These are phyloP conservation scores for Phaeosphaeriaceae sp. DNA, from an alignment of 2,329 filamentous ascomycete species.

Conservation along the genomic window DNA sequence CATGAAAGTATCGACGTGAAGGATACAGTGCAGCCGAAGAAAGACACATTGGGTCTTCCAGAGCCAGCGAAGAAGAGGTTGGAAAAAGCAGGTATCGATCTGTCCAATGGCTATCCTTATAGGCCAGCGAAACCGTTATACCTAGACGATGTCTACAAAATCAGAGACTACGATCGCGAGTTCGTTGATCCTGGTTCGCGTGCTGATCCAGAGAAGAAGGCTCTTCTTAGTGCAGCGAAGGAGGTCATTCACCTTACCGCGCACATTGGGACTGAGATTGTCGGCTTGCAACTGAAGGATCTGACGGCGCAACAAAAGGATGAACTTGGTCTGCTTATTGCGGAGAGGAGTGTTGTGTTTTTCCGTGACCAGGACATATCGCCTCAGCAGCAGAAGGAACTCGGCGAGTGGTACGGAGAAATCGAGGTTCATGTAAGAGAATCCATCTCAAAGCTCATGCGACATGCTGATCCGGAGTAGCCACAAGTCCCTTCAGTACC, in stretches of 20 bases:
- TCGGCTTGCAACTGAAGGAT: conserved; percentile 56
- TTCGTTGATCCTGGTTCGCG: conserved; percentile 52
- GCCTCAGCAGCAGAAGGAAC: conserved; percentile 39
- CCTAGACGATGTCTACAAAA: conserved; percentile 72
- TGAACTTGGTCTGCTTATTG: conserved; percentile 55
- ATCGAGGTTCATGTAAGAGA: conserved; percentile 71
- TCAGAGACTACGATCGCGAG: conserved; percentile 58
- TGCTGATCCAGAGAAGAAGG: conserved; percentile 58
- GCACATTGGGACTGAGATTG: conserved; percentile 48
- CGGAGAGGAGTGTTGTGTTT: conserved; percentile 55
- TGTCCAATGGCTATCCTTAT: conserved; percentile 75
- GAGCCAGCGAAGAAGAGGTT: conserved; percentile 63
- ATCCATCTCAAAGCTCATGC: not conserved
- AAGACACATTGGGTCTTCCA: conserved; percentile 70
- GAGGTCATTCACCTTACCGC: conserved; percentile 51
- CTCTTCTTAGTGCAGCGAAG: conserved; percentile 45
- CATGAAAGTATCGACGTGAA: conserved; percentile 60
- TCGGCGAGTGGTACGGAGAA: conserved; percentile 54
- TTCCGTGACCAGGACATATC: conserved; percentile 59
- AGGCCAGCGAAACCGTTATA: conserved; percentile 71
- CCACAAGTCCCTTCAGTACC: conserved; percentile 76
- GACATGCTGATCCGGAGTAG: conserved; percentile 44
- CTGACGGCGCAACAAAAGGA: conserved; percentile 58
- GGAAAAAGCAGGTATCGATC: conserved; percentile 72
- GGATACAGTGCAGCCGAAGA: conserved; percentile 68